Evolutionary conservation across 2,329 filamentous ascomycete genomes (phyloP).

Genomic region (Fusarium sp.): DNA sequence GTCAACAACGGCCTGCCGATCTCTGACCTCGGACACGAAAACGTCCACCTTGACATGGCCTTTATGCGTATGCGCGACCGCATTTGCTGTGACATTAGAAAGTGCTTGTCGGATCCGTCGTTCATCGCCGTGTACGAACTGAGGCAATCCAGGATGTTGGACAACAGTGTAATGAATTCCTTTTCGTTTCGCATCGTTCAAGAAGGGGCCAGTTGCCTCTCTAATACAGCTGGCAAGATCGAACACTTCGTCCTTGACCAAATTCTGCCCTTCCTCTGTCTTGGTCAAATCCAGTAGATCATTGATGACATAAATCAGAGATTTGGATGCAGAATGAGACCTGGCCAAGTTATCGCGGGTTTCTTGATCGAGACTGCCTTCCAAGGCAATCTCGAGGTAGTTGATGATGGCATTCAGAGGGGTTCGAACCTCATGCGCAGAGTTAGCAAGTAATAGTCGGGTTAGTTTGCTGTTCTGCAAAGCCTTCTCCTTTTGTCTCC

Average conservation of each 20-base stretch:
- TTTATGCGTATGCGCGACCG: constrained; percentile 77
- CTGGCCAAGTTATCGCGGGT: constrained; percentile 85
- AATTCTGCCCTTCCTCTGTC: constrained; percentile 80
- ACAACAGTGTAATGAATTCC: constrained; percentile 75
- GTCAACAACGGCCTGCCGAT: constrained; percentile 73
- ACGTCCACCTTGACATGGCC: constrained; percentile 79
- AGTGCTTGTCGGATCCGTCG: constrained; percentile 84
- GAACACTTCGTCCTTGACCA: constrained; percentile 85
- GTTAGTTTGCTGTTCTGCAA: constrained; percentile 86
- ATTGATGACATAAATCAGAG: constrained; percentile 93
- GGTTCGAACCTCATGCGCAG: constrained; percentile 90
- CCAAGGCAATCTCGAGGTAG: constrained; percentile 89
- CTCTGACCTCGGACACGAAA: constrained; percentile 67
- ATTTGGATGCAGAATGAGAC: constrained; percentile 92
- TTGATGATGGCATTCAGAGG: constrained; percentile 95
- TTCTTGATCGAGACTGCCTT: constrained; percentile 81
- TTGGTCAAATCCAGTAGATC: constrained; percentile 90
- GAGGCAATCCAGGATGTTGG: constrained; percentile 75
- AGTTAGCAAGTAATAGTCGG: constrained; percentile 82
- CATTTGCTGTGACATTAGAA: constrained; percentile 85
- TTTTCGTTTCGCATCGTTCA: constrained; percentile 80
- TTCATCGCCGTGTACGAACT: constrained; percentile 80
- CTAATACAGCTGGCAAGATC: constrained; percentile 75
- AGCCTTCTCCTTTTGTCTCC: constrained; percentile 89
- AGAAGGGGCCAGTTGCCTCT: constrained; percentile 82